Percentiles rank a stretch among this genome's conserved stretches.
Evolutionary conservation across 2,329 filamentous ascomycete species (phyloP).

Genomic region (Epichloe sibirici): DNA sequence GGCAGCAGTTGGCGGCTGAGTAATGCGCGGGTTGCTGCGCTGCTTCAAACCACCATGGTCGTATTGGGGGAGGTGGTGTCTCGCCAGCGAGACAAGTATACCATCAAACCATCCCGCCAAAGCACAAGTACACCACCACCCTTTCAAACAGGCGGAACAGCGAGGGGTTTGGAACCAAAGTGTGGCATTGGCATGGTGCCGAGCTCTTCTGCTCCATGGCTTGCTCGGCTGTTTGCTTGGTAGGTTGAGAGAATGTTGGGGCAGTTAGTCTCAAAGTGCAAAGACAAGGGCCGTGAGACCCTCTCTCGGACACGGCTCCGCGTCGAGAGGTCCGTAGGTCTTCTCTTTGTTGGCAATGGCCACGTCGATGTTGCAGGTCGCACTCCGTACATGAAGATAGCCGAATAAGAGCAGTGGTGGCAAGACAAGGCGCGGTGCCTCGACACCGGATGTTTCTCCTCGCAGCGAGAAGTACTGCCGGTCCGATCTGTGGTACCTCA

Average conservation of each 20-base stretch:
- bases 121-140: conserved; percentile 3
- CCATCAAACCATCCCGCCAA: conserved; percentile 2
- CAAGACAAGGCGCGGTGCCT: conserved; percentile 5
- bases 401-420: conserved; percentile 1
- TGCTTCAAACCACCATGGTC: conserved; percentile 1
- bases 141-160: not conserved
- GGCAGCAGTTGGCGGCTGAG: not conserved
- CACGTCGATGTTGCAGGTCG: conserved; percentile 5
- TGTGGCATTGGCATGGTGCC: not conserved
- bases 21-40: not conserved
- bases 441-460: conserved; percentile 6
- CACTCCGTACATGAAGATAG: conserved; percentile 3
- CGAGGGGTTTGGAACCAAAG: not conserved
- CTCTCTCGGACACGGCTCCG: not conserved
- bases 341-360: not conserved
- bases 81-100: conserved; percentile 9
- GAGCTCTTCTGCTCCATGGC: not conserved
- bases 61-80: conserved; percentile 7
- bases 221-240: not conserved
- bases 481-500: conserved; percentile 29
- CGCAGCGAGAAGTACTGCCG: conserved; percentile 19
- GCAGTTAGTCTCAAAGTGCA: not conserved
- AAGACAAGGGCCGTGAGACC: not conserved
- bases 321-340: conserved; percentile 1
- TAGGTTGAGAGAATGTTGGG: not conserved